These are phyloP conservation scores for Hanseniaspora occidentalis DNA, from an alignment of 805 yeast genomes.

Conservation along the genomic window DNA sequence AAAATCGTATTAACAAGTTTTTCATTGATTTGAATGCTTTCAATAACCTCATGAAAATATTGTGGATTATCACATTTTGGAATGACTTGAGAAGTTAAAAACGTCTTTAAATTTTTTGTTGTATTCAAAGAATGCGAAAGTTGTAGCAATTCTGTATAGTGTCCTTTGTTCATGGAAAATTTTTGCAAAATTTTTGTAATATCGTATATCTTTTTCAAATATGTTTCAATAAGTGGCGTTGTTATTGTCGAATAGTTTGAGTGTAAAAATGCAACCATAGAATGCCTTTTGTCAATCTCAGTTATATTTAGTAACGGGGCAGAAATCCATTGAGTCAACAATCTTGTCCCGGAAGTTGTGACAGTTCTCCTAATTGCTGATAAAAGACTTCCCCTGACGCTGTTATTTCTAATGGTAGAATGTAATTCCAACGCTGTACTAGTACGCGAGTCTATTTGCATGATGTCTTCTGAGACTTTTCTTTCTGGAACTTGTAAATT, in stretches of 20 bases:
- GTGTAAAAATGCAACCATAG: constrained; percentile 33
- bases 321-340: constrained; percentile 70
- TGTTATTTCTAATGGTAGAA: constrained; percentile 42
- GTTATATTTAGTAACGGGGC: constrained; percentile 56
- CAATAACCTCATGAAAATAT: constrained; percentile 15
- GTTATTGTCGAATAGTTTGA: constrained; percentile 22
- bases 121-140: constrained; percentile 30
- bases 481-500: constrained; percentile 57
- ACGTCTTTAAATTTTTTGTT: constrained; percentile 22
- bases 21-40: constrained; percentile 27
- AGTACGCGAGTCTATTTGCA: constrained; percentile 76
- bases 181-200: constrained; percentile 48
- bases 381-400: constrained; percentile 56
- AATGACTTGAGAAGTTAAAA: constrained; percentile 5
- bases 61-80: constrained; percentile 13
- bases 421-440: constrained; percentile 64
- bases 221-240: constrained; percentile 14
- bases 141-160: constrained; percentile 32
- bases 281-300: constrained; percentile 47
- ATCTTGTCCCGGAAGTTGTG: constrained; percentile 70
- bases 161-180: constrained; percentile 36
- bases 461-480: constrained; percentile 35
- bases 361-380: constrained; percentile 61
- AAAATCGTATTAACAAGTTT: constrained; percentile 32
- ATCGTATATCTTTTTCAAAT: constrained; percentile 38